These are phyloP conservation scores for Fraxinus greggii DNA, from an alignment of 305 asterid species.

Conservation along the genomic window DNA sequence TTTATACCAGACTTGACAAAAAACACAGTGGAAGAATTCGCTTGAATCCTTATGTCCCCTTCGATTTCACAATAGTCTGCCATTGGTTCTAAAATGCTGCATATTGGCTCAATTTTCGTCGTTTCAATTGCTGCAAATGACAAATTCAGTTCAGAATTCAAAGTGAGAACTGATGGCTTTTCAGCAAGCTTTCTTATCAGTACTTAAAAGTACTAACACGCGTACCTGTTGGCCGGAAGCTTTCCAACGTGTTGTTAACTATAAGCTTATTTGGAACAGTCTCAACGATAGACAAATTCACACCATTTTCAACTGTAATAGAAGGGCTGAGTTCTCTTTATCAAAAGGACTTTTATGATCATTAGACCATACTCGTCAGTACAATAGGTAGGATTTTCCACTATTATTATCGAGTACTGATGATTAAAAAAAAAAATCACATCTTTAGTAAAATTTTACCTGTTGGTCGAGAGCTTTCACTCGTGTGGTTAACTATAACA, in stretches of 20 bases:
- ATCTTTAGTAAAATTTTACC: background rate
- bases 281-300: background rate
- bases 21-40: conserved; percentile 46
- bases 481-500: background rate
- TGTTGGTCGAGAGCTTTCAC: conserved; percentile 8
- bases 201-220: background rate
- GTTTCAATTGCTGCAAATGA: conserved; percentile 26
- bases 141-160: background rate
- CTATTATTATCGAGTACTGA: background rate
- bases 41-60: conserved; percentile 54
- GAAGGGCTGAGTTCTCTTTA: background rate
- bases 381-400: background rate
- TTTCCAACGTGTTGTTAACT: conserved; percentile 11
- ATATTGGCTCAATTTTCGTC: conserved; percentile 31
- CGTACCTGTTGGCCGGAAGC: conserved; percentile 3
- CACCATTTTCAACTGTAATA: conserved; percentile 16
- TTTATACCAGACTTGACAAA: conserved; percentile 17
- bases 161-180: background rate
- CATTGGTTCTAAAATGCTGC: conserved; percentile 35
- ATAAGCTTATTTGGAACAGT: background rate
- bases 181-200: background rate
- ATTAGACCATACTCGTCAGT: background rate
- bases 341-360: background rate
- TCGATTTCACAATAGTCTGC: conserved; percentile 64
- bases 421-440: background rate